These are phyloP conservation scores for Artemisia tridentata DNA, from an alignment of 129 eudicot species.

Conservation along the genomic window DNA sequence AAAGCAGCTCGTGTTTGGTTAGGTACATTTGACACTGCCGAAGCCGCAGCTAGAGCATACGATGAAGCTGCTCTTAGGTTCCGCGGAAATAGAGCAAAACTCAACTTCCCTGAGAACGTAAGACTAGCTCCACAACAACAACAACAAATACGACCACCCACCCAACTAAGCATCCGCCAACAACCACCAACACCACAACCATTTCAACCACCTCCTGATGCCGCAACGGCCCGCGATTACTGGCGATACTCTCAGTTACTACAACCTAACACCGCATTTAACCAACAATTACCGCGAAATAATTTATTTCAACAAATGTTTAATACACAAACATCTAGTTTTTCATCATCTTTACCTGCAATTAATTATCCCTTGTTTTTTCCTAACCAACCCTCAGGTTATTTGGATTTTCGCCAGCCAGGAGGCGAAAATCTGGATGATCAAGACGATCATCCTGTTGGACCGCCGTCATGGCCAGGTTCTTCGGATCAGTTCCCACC, in stretches of 20 bases:
- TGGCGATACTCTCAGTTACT: constrained; percentile 75
- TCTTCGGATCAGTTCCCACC: constrained; percentile 46
- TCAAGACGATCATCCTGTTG: constrained; percentile 17
- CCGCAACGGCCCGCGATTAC: constrained; percentile 50
- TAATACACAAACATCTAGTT: constrained; percentile 32
- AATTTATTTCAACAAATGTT: constrained; percentile 42
- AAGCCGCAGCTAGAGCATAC: constrained; percentile 85
- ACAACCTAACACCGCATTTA: constrained; percentile 32
- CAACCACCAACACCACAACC: constrained; percentile 25
- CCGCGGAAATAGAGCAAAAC: constrained; percentile 83
- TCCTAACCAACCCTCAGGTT: constrained; percentile 40
- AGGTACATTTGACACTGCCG: constrained; percentile 93
- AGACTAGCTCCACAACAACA: constrained; percentile 33
- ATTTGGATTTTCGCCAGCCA: constrained; percentile 34
- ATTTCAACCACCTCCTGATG: constrained; percentile 25
- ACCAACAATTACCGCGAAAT: constrained; percentile 13
- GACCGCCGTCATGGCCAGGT: constrained; percentile 44
- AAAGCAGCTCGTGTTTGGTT: constrained; percentile 88
- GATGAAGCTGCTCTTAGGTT: constrained; percentile 88
- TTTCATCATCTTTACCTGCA: constrained; percentile 20
- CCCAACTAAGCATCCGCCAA: constrained; percentile 24
- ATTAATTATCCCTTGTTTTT: constrained; percentile 33
- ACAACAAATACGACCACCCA: constrained; percentile 21
- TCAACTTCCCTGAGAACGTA: constrained; percentile 87
- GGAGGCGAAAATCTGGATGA: constrained; percentile 30